These are phyloP conservation scores for Fusarium compactum DNA, from an alignment of 2,329 filamentous ascomycete species.

Conservation along the genomic window DNA sequence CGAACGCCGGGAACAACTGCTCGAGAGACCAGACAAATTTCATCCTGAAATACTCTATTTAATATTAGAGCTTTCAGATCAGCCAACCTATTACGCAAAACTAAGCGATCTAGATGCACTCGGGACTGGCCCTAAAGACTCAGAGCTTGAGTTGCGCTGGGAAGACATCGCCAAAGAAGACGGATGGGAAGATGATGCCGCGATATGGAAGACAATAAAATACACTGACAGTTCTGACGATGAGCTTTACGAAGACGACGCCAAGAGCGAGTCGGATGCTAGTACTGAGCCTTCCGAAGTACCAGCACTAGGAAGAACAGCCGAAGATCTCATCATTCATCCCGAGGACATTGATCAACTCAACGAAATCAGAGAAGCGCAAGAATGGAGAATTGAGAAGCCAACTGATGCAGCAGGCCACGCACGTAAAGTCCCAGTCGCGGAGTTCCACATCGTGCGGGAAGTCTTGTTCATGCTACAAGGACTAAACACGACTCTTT, in stretches of 20 bases:
- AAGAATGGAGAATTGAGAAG: conserved; percentile 53
- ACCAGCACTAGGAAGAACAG: conserved; percentile 40
- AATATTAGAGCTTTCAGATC: conserved; percentile 83
- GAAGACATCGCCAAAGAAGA: conserved; percentile 82
- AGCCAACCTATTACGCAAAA: conserved; percentile 77
- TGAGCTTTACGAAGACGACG: conserved; percentile 51
- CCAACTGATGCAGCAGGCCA: conserved; percentile 51
- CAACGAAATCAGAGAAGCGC: conserved; percentile 49
- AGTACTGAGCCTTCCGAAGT: conserved; percentile 50
- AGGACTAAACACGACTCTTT: conserved; percentile 81
- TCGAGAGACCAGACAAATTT: conserved; percentile 68
- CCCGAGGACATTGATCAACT: conserved; percentile 51
- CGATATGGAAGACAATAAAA: conserved; percentile 78
- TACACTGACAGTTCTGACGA: conserved; percentile 76
- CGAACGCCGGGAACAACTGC: conserved; percentile 69
- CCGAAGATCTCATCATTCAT: conserved; percentile 52
- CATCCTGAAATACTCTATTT: conserved; percentile 84
- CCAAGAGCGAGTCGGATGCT: conserved; percentile 53
- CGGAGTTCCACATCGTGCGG: conserved; percentile 79
- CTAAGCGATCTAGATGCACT: conserved; percentile 72
- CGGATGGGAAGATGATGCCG: conserved; percentile 74
- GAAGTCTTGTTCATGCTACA: conserved; percentile 89
- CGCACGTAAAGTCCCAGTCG: conserved; percentile 62
- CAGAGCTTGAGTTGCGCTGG: conserved; percentile 73
- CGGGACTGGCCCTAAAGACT: conserved; percentile 56